Conservation (phyloP, 2,329 filamentous ascomycete species). For the Colletotrichum horii region DNA sequence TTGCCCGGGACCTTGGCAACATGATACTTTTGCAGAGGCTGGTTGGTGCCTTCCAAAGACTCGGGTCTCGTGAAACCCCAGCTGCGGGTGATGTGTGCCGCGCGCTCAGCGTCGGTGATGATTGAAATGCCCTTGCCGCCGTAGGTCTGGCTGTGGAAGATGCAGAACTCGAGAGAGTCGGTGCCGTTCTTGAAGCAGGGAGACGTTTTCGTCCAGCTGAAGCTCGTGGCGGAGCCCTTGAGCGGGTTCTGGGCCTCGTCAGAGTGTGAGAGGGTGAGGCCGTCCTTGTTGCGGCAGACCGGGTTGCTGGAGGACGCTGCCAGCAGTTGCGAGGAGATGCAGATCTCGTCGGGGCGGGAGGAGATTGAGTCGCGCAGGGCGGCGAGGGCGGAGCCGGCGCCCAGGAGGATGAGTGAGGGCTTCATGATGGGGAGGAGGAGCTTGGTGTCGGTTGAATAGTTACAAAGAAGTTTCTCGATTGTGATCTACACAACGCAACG, state of each 20-base stretch:
- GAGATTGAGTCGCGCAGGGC: slow-evolving; percentile 20
- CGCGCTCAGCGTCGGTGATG: slow-evolving; percentile 38
- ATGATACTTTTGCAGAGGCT: slow-evolving; percentile 29
- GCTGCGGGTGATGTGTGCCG: slow-evolving; percentile 29
- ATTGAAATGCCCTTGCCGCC: slow-evolving; percentile 43
- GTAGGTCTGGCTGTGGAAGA: slow-evolving; percentile 38
- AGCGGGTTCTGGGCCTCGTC: background rate
- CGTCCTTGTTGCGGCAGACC: slow-evolving; percentile 24
- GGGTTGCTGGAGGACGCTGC: slow-evolving; percentile 13
- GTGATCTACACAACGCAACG: slow-evolving; percentile 14
- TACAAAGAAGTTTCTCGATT: background rate
- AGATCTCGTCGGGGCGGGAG: slow-evolving; percentile 14
- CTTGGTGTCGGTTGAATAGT: background rate
- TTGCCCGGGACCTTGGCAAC: slow-evolving; percentile 43
- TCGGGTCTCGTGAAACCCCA: slow-evolving; percentile 32
- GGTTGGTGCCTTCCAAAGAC: slow-evolving; percentile 27
- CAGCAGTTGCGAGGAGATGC: slow-evolving; percentile 21
- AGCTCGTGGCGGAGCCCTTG: background rate
- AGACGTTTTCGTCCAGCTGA: slow-evolving; percentile 1
- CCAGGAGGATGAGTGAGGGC: slow-evolving; percentile 1
- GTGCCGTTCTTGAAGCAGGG: slow-evolving; percentile 21
- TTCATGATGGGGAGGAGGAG: slow-evolving; percentile 2
- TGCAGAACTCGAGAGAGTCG: slow-evolving; percentile 30
- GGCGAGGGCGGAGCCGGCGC: background rate
- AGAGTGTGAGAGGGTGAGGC: slow-evolving; percentile 13